phyloP scores from a whole-genome alignment of 225 moss, liverwort and hornwort genomes.

The Thuidium tamariscinum region DNA sequence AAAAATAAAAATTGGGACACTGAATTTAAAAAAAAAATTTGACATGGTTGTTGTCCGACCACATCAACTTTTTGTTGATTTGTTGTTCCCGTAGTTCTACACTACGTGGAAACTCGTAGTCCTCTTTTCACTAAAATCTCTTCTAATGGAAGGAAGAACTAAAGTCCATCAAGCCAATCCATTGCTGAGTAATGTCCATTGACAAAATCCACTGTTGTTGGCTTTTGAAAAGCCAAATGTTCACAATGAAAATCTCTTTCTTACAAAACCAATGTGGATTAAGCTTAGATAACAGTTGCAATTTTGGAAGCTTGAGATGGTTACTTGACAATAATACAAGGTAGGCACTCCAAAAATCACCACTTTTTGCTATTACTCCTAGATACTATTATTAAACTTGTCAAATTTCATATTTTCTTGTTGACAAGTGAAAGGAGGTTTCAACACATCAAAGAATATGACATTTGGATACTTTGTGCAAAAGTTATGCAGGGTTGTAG shows the following conservation, averaged over 20 bases:
- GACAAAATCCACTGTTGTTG: not conserved
- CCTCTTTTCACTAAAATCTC: no score
- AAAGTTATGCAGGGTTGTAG: not conserved
- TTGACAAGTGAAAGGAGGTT: not conserved
- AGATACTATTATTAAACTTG: not conserved
- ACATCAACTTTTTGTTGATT: no score
- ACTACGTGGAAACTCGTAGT: no score
- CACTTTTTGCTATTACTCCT: not conserved
- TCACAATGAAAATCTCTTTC: not conserved
- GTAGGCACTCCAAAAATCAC: not conserved
- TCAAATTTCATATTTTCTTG: not conserved
- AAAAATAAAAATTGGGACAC: no score
- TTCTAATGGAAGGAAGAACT: no score
- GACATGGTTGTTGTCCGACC: no score
- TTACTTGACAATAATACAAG: no score
- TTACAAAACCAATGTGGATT: not conserved
- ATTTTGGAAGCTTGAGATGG: not conserved
- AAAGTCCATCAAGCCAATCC: not conserved
- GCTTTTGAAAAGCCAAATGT: not conserved
- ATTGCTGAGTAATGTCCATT: not conserved
- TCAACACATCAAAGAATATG: fast-evolving
- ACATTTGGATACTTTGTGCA: not conserved
- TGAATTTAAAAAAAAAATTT: no score
- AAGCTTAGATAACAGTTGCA: not conserved
- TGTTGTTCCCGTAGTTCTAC: no score